Percentiles rank a stretch among this genome's conserved stretches.
phyloP scores from a whole-genome alignment of 371 early-diverging fungal genomes.

The Lichtheimia ornata region DNA sequence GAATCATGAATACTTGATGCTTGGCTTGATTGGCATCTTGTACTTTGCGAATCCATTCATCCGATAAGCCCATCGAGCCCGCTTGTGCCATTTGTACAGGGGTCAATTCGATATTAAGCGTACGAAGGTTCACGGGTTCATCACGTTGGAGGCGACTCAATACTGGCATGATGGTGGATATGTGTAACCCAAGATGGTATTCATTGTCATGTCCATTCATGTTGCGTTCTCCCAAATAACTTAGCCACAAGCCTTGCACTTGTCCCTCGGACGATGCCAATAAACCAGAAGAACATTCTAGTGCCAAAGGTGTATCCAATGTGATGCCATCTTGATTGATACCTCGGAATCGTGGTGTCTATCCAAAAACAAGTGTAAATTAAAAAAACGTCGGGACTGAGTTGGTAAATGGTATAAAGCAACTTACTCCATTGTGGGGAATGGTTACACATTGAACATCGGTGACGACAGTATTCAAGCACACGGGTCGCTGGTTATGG shows the following conservation, averaged over 20 bases:
- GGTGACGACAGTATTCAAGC: slow-evolving; percentile 73
- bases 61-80: slow-evolving; percentile 76
- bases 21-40: slow-evolving; percentile 72
- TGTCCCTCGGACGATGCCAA: slow-evolving; percentile 73
- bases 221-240: slow-evolving; percentile 78
- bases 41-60: slow-evolving; percentile 72
- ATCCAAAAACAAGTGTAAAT: slow-evolving; percentile 3
- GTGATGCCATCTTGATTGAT: slow-evolving; percentile 86
- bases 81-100: slow-evolving; percentile 80
- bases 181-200: slow-evolving; percentile 77
- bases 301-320: slow-evolving; percentile 82
- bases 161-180: slow-evolving; percentile 57
- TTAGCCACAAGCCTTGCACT: slow-evolving; percentile 87
- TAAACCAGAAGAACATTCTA: slow-evolving; percentile 85
- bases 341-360: slow-evolving; percentile 82
- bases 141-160: slow-evolving; percentile 51
- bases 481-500: slow-evolving; percentile 78
- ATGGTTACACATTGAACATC: slow-evolving; percentile 81
- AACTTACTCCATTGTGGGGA: slow-evolving; percentile 67
- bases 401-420: not conserved
- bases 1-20: slow-evolving; percentile 74
- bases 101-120: slow-evolving; percentile 72
- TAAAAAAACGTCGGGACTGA: slow-evolving; percentile 4
- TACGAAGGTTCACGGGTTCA: slow-evolving; percentile 49
- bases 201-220: slow-evolving; percentile 70